These are phyloP conservation scores for Vigna unguiculata DNA, from an alignment of 306 rosid species.

Conservation along the genomic window DNA sequence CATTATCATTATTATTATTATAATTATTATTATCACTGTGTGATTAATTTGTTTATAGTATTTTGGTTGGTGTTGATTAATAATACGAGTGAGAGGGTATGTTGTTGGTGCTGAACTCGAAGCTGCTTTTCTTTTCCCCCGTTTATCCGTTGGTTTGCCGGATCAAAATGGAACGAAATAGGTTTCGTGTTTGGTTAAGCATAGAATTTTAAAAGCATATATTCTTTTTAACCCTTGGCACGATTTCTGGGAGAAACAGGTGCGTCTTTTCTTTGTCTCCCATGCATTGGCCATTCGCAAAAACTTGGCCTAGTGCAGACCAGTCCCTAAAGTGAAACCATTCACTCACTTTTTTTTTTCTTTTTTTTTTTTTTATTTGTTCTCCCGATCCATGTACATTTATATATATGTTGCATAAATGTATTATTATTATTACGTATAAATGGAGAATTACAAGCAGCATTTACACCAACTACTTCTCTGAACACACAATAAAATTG, in stretches of 20 bases:
- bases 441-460: slow-evolving; percentile 46
- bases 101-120: slow-evolving; percentile 78
- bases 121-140: slow-evolving; percentile 74
- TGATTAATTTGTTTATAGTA: slow-evolving; percentile 42
- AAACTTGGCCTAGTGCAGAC: not conserved
- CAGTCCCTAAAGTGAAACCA: slow-evolving; percentile 40
- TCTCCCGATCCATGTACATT: not conserved
- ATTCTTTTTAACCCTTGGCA: slow-evolving; percentile 27
- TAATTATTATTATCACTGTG: not conserved
- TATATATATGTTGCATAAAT: not conserved
- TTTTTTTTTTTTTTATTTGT: not conserved
- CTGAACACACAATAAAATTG: slow-evolving; percentile 51
- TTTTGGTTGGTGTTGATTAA: slow-evolving; percentile 48
- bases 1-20: not conserved
- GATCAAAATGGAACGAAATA: slow-evolving; percentile 60
- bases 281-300: slow-evolving; percentile 46
- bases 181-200: slow-evolving; percentile 80
- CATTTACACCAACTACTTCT: slow-evolving; percentile 60
- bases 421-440: slow-evolving; percentile 29
- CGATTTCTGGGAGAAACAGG: slow-evolving; percentile 52
- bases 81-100: slow-evolving; percentile 53
- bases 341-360: not conserved
- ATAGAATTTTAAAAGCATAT: slow-evolving; percentile 46
- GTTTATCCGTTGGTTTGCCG: slow-evolving; percentile 78
- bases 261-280: slow-evolving; percentile 45